Percentiles rank a stretch among this genome's conserved stretches.
phyloP scores from a whole-genome alignment of 495 filamentous ascomycete genomes.

The Astrothelium macrocarpum region DNA sequence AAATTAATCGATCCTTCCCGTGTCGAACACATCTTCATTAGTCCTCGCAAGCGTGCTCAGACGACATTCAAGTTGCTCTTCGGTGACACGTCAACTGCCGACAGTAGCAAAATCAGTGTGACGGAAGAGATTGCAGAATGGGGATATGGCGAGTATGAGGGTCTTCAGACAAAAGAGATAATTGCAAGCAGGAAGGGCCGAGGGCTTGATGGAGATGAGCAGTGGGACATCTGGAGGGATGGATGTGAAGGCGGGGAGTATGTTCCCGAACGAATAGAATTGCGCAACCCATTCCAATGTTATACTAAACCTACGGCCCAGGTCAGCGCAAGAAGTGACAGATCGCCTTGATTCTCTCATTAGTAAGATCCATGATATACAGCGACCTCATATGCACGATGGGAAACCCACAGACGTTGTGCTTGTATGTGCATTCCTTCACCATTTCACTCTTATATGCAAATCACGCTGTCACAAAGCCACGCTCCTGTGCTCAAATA shows the following conservation, averaged over 20 bases:
- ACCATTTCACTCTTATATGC: neutral
- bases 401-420: conserved; percentile 49
- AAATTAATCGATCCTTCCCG: conserved; percentile 26
- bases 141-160: conserved; percentile 31
- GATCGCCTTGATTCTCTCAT: conserved; percentile 66
- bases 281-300: neutral
- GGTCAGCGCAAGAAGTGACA: conserved; percentile 57
- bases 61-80: conserved; percentile 24
- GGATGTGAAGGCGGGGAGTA: conserved; percentile 67
- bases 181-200: conserved; percentile 16
- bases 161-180: conserved; percentile 23
- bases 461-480: neutral
- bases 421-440: conserved; percentile 28
- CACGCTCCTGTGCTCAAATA: neutral
- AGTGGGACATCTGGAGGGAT: conserved; percentile 80
- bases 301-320: conserved; percentile 19
- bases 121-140: conserved; percentile 28
- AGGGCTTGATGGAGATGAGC: conserved; percentile 41
- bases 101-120: conserved; percentile 9
- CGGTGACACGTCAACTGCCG: neutral
- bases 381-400: conserved; percentile 42
- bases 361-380: conserved; percentile 54
- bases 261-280: conserved; percentile 22
- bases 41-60: conserved; percentile 23
- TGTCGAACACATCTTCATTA: conserved; percentile 20